Conservation (phyloP, 495 filamentous ascomycete species). For the Tetracladium setigerum region DNA sequence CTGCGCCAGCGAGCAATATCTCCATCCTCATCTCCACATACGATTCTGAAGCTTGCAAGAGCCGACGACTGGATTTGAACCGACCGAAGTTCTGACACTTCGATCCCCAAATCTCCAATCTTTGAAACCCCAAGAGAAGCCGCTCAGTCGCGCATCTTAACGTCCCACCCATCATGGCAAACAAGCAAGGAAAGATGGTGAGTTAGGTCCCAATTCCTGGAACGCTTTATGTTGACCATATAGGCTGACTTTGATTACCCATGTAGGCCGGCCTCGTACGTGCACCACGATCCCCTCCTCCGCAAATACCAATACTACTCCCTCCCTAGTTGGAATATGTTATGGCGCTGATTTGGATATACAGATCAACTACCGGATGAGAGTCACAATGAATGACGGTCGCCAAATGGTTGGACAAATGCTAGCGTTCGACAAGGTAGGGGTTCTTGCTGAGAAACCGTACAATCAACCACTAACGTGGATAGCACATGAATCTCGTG, state of each 20-base stretch:
- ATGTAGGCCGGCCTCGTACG: slow-evolving; percentile 92
- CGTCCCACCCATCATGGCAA: slow-evolving; percentile 61
- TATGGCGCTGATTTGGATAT: slow-evolving; percentile 28
- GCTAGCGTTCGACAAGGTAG: slow-evolving; percentile 94
- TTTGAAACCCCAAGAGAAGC: slow-evolving; percentile 49
- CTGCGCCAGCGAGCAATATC: background rate
- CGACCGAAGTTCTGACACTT: slow-evolving; percentile 23
- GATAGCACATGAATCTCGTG: slow-evolving; percentile 96
- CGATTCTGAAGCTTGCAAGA: slow-evolving; percentile 23
- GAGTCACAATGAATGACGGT: slow-evolving; percentile 89
- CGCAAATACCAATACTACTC: slow-evolving; percentile 7
- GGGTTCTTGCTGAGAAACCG: background rate
- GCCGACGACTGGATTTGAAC: slow-evolving; percentile 25
- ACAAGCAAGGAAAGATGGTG: slow-evolving; percentile 99
- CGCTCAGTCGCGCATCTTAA: slow-evolving; percentile 58
- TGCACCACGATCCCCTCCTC: slow-evolving; percentile 20
- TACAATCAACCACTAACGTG: slow-evolving; percentile 5
- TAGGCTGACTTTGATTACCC: slow-evolving; percentile 56
- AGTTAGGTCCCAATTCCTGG: slow-evolving; percentile 38
- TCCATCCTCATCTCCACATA: slow-evolving; percentile 20
- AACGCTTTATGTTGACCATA: slow-evolving; percentile 49
- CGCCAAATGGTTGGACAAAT: slow-evolving; percentile 96
- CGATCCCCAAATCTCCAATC: slow-evolving; percentile 29
- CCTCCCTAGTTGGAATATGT: background rate
- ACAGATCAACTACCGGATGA: slow-evolving; percentile 99